Base-by-base conservation (phyloP, 257 asterid species). In the Nicotiana sylvestris region DNA sequence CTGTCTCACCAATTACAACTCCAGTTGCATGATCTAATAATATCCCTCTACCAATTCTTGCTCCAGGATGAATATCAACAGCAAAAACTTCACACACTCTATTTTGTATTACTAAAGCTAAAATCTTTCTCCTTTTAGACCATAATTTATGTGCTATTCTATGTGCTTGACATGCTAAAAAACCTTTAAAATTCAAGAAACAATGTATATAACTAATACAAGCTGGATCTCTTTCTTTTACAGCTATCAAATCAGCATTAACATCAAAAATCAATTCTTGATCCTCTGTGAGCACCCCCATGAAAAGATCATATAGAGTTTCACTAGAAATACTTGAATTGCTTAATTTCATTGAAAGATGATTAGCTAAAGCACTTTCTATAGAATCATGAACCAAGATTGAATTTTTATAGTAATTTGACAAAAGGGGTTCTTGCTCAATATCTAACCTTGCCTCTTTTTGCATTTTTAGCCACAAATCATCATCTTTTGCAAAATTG, bases 21-120 rank as follows among this genome's bases (percentile, higher is more conserved):
- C 99, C 99, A 0, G 96, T 93, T 0, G 98, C 98, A 66, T 95
- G 99, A 88, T 95, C 99, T 15, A 95, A 91, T 85, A 95, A 65
- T 55, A 95, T 89, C 81, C 99, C 98, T 17, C 86, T 33, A 29
- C 97, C 99, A 46, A 95, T 91, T 30, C 81, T 88, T 5, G 99
- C 98, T 69, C 98, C 99, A 0, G 98, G 99, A 49, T 95, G 99
- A 37, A 95, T 93, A 81, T 95, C 99, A 39, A 95, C 95, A 0
- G 97, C 91, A 68, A 93, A 95, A 0, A 93, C 94, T 81, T 95
- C 99, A 21, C 97, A 92, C 0, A 91, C 93, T 76, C 98, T 88
- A 62, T 83, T 91, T 79, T 95, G 99, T 13, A 95, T 90, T 84
- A 91, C 37, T 27, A 95, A 85, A 25, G 98, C 94, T 55, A 95